Evolutionary conservation across 2,329 filamentous ascomycete genomes (phyloP).

Genomic region (Aspergillus proliferans): DNA sequence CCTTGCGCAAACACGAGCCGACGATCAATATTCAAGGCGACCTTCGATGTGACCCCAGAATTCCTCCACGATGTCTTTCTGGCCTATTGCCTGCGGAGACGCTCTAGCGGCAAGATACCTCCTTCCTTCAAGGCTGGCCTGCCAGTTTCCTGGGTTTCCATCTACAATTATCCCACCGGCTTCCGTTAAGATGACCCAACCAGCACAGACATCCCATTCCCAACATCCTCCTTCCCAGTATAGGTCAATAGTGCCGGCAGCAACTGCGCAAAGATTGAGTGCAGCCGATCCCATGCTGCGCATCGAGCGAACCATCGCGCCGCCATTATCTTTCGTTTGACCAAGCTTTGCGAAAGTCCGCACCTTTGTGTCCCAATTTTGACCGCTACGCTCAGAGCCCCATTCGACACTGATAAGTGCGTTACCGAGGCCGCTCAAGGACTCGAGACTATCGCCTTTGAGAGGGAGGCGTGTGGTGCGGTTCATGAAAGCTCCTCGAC

Average conservation of each 20-base stretch:
- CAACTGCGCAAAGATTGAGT: slow-evolving; percentile 56
- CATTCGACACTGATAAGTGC: slow-evolving; percentile 56
- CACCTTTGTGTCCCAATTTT: slow-evolving; percentile 52
- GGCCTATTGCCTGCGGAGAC: slow-evolving; percentile 25
- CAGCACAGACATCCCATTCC: slow-evolving; percentile 62
- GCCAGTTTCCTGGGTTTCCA: slow-evolving; percentile 53
- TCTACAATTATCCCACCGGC: slow-evolving; percentile 56
- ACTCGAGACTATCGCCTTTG: slow-evolving; percentile 34
- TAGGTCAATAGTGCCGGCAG: slow-evolving; percentile 52
- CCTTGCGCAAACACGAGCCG: neutral
- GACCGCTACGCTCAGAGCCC: slow-evolving; percentile 52
- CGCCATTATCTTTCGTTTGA: slow-evolving; percentile 47
- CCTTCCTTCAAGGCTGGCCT: slow-evolving; percentile 50
- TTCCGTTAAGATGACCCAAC: slow-evolving; percentile 56
- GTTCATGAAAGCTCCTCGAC: slow-evolving; percentile 49
- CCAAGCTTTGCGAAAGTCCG: slow-evolving; percentile 48
- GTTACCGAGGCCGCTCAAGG: slow-evolving; percentile 44
- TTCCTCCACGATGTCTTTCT: slow-evolving; percentile 37
- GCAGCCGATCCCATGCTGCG: slow-evolving; percentile 54
- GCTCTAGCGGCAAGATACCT: slow-evolving; percentile 44
- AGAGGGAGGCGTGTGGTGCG: slow-evolving; percentile 40
- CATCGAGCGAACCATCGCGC: slow-evolving; percentile 57
- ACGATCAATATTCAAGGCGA: slow-evolving; percentile 27
- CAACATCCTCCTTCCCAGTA: slow-evolving; percentile 63
- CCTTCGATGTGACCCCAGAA: slow-evolving; percentile 38